Percentiles rank a stretch among this genome's conserved stretches.
These are phyloP conservation scores for carrot (Daucus carota) DNA, from an alignment of 129 eudicot species.

Conservation along the genomic window DH1_v3.0 NC_030389.2:41569001-41569500, in stretches of 20 bases:
- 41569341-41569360: neutral
- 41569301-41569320: neutral
- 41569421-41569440: too few species aligned
- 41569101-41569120: constrained; percentile 26
- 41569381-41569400: neutral
- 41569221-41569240: neutral
- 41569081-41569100: constrained; percentile 10
- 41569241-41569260: neutral
- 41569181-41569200: constrained; percentile 37
- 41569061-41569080: constrained; percentile 8
- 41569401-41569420: too few species aligned
- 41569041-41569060: constrained; percentile 21
- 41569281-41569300: too few species aligned
- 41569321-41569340: neutral
- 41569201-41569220: neutral
- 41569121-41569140: constrained; percentile 53
- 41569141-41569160: constrained; percentile 40
- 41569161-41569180: constrained; percentile 72
- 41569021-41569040: constrained; percentile 18
- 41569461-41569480: too few species aligned
- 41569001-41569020: constrained; percentile 17
- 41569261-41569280: neutral
- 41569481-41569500: too few species aligned
- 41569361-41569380: neutral
- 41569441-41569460: too few species aligned